These are phyloP conservation scores for Ophiostoma himal-ulmi DNA, from an alignment of 2,329 filamentous ascomycete species.

Conservation along the genomic window DNA sequence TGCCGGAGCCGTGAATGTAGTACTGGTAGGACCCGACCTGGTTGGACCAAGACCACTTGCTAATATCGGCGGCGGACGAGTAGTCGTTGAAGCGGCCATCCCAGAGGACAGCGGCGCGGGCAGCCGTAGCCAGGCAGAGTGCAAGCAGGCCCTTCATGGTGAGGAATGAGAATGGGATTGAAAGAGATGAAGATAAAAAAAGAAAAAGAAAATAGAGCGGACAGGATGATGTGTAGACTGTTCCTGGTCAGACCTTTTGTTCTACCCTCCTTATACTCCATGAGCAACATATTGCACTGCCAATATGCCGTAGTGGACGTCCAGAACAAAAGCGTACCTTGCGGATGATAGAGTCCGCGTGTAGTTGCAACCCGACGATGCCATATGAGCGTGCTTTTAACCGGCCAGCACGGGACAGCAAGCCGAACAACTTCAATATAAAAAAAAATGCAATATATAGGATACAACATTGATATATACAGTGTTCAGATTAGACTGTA, in stretches of 20 bases:
- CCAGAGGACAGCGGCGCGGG: slow-evolving; percentile 41
- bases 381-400: background rate
- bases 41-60: slow-evolving; percentile 61
- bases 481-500: too few species aligned
- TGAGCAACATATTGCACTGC: background rate
- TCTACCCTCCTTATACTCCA: background rate
- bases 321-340: background rate
- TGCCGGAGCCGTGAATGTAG: slow-evolving; percentile 63
- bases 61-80: slow-evolving; percentile 47
- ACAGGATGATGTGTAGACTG: background rate
- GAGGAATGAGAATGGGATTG: background rate
- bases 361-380: background rate
- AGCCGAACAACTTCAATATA: background rate
- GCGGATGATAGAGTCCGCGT: background rate
- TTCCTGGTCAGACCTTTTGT: background rate
- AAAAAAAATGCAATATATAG: background rate
- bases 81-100: slow-evolving; percentile 62
- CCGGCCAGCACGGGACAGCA: background rate
- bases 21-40: slow-evolving; percentile 67
- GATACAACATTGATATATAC: background rate
- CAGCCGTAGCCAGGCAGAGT: slow-evolving; percentile 11
- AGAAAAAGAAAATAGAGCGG: background rate
- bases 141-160: background rate
- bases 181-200: background rate
- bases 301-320: background rate